phyloP scores from a whole-genome alignment of 1,284 basidiomycete species.

The Dichomitus squalens region DNA sequence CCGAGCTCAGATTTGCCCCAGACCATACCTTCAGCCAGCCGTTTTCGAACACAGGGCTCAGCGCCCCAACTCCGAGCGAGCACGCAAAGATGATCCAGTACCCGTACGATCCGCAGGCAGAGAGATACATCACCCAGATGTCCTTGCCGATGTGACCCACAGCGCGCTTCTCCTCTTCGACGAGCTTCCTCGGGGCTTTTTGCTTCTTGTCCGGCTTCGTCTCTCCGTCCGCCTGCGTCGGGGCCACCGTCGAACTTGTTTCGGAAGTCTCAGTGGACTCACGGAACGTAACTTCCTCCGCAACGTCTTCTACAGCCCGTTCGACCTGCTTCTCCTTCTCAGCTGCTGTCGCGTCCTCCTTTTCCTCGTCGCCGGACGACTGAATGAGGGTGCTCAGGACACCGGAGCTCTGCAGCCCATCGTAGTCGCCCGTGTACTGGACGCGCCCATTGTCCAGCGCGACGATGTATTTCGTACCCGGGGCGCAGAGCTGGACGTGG shows the following conservation, averaged over 20 bases:
- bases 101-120: conserved; percentile 61
- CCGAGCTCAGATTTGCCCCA: conserved; percentile 41
- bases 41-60: conserved; percentile 81
- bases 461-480: conserved; percentile 74
- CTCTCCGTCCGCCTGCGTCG: conserved; percentile 34
- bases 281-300: conserved; percentile 14
- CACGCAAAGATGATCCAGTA: conserved; percentile 77
- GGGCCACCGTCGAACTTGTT: conserved; percentile 49
- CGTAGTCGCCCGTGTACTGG: conserved; percentile 69
- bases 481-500: conserved; percentile 79
- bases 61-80: conserved; percentile 63
- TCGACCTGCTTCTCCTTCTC: conserved; percentile 29
- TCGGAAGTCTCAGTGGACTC: conserved; percentile 45
- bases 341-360: conserved; percentile 27
- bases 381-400: conserved; percentile 72
- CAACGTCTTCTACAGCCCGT: background rate
- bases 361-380: conserved; percentile 48
- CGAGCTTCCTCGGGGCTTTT: conserved; percentile 79
- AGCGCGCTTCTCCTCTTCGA: conserved; percentile 90
- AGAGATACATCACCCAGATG: conserved; percentile 84
- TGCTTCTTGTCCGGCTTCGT: conserved; percentile 49
- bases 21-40: conserved; percentile 85
- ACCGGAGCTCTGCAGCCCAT: conserved; percentile 67
- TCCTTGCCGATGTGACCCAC: conserved; percentile 78
- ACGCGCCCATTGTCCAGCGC: conserved; percentile 88